phyloP scores from a whole-genome alignment of 345 rosid species.

The Murraya koenigii region DNA sequence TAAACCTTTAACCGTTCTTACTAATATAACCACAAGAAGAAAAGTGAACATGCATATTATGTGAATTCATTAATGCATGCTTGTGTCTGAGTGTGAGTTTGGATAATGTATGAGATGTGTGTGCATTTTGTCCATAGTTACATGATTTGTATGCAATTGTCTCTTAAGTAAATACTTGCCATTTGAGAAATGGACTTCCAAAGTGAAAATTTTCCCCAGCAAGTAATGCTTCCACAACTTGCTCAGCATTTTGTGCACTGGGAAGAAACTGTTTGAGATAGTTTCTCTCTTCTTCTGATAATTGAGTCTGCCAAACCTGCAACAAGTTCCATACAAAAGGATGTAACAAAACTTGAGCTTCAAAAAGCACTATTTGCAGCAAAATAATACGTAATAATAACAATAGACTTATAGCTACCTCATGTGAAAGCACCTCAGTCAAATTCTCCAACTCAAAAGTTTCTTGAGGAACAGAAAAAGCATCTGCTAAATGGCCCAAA shows the following conservation, averaged over 20 bases:
- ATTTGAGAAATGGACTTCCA: constrained; percentile 74
- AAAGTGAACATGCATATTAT: background rate
- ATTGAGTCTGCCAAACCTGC: constrained; percentile 69
- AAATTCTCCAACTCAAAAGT: constrained; percentile 69
- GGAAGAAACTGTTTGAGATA: constrained; percentile 83
- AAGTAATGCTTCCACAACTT: constrained; percentile 59
- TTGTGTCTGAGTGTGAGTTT: background rate
- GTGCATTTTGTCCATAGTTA: background rate
- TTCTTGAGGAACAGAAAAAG: constrained; percentile 58
- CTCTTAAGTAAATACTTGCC: constrained; percentile 47
- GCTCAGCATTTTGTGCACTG: constrained; percentile 45
- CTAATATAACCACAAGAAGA: background rate
- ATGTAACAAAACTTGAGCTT: constrained; percentile 9
- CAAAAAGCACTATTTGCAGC: constrained; percentile 11
- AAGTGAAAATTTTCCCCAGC: constrained; percentile 76
- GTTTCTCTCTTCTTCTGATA: constrained; percentile 70
- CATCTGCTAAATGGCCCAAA: constrained; percentile 50
- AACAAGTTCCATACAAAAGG: constrained; percentile 13
- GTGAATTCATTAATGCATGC: background rate
- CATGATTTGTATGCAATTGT: background rate
- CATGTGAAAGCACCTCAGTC: constrained; percentile 61
- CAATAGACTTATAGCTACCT: constrained; percentile 45
- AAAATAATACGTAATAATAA: constrained; percentile 5
- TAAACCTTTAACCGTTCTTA: background rate
- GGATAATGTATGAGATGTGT: background rate